phyloP scores from a whole-genome alignment of 2,329 filamentous ascomycete genomes.

The Arachnomyces sp. region DNA sequence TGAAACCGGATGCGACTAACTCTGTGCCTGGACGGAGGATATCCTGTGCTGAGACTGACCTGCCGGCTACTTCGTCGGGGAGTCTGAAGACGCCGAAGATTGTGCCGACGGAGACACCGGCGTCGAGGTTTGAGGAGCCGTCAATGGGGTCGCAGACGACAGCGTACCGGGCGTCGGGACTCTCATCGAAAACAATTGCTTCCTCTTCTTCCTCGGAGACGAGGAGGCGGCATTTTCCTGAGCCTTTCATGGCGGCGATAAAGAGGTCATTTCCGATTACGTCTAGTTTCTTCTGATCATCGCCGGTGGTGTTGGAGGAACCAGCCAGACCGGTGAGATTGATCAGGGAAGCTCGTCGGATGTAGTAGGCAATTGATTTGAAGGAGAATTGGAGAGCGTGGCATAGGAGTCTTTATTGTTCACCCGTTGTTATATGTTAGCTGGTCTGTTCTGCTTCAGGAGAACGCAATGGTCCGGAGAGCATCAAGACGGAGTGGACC shows the following conservation, averaged over 20 bases:
- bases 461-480: too few species aligned
- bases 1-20: slow-evolving; percentile 92
- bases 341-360: slow-evolving; percentile 88
- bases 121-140: slow-evolving; percentile 93
- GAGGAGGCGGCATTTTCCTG: slow-evolving; percentile 78
- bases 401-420: slow-evolving; percentile 66
- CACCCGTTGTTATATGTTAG: slow-evolving; percentile 12
- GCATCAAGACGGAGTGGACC: neutral
- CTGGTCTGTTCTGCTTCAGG: too few species aligned
- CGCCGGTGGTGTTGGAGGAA: slow-evolving; percentile 88
- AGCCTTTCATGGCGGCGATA: slow-evolving; percentile 88
- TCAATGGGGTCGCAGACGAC: slow-evolving; percentile 98
- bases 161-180: slow-evolving; percentile 72
- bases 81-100: slow-evolving; percentile 95
- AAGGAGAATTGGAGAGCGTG: slow-evolving; percentile 98
- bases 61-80: slow-evolving; percentile 53
- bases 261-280: slow-evolving; percentile 98
- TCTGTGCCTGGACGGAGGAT: slow-evolving; percentile 84
- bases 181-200: slow-evolving; percentile 73
- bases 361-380: slow-evolving; percentile 99
- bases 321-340: slow-evolving; percentile 93
- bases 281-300: slow-evolving; percentile 99
- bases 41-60: slow-evolving; percentile 60
- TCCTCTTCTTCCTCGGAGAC: slow-evolving; percentile 99
- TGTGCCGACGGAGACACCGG: slow-evolving; percentile 93